phyloP scores from a whole-genome alignment of 1,139 yeast species.

The Hyphopichia burtonii region DNA sequence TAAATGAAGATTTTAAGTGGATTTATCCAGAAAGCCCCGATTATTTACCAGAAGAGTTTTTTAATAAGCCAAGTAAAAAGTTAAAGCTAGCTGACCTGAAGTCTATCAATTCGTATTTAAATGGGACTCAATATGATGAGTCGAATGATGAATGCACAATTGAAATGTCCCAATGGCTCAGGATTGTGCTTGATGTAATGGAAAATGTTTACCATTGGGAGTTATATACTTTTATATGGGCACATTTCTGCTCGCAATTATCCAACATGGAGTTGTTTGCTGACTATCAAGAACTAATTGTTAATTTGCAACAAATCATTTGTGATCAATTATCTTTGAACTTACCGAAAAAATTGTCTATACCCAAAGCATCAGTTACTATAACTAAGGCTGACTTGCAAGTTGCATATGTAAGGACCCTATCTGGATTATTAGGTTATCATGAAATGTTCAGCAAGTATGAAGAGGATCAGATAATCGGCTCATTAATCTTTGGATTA shows the following conservation, averaged over 20 bases:
- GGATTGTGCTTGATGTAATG: constrained; percentile 48
- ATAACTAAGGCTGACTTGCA: constrained; percentile 62
- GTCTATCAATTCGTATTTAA: constrained; percentile 2
- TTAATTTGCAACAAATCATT: constrained; percentile 45
- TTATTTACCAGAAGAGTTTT: constrained; percentile 45
- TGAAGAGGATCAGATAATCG: constrained; percentile 71
- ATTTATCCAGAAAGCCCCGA: constrained; percentile 56
- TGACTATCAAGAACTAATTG: constrained; percentile 43
- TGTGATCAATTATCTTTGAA: constrained; percentile 62
- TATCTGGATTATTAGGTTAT: constrained; percentile 70
- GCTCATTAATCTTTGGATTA: constrained; percentile 61
- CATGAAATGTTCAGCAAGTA: constrained; percentile 54
- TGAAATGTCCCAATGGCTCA: constrained; percentile 54
- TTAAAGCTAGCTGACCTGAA: constrained; percentile 9
- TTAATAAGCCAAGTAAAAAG: constrained; percentile 29
- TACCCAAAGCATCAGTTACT: constrained; percentile 30
- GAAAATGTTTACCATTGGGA: constrained; percentile 69
- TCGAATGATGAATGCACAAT: constrained; percentile 20
- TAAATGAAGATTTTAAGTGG: constrained; percentile 41
- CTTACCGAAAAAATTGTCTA: constrained; percentile 41
- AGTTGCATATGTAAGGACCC: constrained; percentile 61
- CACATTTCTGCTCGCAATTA: constrained; percentile 72
- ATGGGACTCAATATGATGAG: constrained; percentile 8
- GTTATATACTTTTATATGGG: constrained; percentile 61
- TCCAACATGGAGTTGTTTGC: constrained; percentile 59